A percentile compares a stretch with the other conserved stretches of the same genome.
phyloP scores from a whole-genome alignment of 192 early-diverging fungal genomes.

The Linnemannia zychae region DNA sequence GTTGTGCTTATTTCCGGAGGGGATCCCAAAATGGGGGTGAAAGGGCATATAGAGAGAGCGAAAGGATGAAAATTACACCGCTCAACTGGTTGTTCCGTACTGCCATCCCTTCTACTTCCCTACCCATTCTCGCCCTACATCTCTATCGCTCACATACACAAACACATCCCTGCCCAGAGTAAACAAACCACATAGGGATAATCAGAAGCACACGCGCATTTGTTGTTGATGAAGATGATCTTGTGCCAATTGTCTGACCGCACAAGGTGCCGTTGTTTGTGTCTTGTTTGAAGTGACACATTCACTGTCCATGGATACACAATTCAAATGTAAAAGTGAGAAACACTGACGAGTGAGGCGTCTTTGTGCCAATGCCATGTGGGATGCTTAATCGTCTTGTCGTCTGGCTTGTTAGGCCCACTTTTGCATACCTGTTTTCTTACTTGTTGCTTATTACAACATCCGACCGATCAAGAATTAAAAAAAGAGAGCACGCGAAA shows the following conservation, averaged over 20 bases:
- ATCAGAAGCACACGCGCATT: neutral
- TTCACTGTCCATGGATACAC: neutral
- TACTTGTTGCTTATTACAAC: neutral
- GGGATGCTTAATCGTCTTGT: neutral
- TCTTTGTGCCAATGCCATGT: neutral
- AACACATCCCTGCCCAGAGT: neutral
- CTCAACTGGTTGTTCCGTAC: slow-evolving; percentile 28
- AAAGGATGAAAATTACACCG: slow-evolving; percentile 3
- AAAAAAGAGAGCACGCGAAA: neutral
- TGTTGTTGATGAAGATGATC: neutral
- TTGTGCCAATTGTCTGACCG: neutral
- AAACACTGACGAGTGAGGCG: neutral
- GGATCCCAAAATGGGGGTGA: neutral
- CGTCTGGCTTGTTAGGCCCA: neutral
- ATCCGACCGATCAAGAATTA: neutral
- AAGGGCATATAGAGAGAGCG: neutral
- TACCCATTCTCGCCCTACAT: neutral
- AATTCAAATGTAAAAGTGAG: neutral
- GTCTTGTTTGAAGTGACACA: neutral
- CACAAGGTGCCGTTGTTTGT: neutral
- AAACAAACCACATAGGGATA: neutral
- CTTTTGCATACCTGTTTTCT: neutral
- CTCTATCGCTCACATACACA: neutral
- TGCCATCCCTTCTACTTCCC: neutral
- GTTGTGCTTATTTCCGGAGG: neutral